Conservation (phyloP, 495 filamentous ascomycete species). For the Podospora pseudocomata region DNA sequence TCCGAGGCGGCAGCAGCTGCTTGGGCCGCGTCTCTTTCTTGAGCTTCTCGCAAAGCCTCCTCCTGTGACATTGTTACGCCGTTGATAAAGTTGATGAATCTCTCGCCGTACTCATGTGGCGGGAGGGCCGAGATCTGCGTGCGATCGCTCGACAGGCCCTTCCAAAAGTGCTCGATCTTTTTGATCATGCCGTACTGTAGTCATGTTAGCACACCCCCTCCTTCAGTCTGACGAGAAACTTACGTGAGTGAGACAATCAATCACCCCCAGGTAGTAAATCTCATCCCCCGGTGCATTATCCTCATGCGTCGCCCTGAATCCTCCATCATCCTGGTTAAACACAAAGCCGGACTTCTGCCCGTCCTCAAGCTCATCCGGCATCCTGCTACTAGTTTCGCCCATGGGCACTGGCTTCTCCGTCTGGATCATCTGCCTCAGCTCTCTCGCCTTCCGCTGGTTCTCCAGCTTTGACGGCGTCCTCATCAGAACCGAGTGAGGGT, state of each 20-base stretch:
- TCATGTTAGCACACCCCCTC: conserved; percentile 31
- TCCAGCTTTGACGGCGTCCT: conserved; percentile 94
- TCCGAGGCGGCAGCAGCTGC: conserved; percentile 38
- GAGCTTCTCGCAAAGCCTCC: conserved; percentile 64
- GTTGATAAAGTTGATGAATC: conserved; percentile 89
- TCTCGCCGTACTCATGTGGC: conserved; percentile 85
- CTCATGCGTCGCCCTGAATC: conserved; percentile 89
- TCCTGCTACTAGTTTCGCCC: conserved; percentile 73
- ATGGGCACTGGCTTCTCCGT: conserved; percentile 88
- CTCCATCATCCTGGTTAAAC: conserved; percentile 93
- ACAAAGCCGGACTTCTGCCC: conserved; percentile 52
- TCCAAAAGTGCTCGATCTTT: conserved; percentile 87
- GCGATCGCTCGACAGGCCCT: conserved; percentile 77
- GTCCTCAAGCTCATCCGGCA: conserved; percentile 84
- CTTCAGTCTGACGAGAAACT: conserved; percentile 33
- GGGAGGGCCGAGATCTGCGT: conserved; percentile 91
- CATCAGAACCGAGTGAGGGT: conserved; percentile 62
- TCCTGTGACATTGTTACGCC: conserved; percentile 85
- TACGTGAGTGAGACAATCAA: conserved; percentile 95
- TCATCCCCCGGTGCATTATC: conserved; percentile 80
- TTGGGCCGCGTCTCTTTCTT: conserved; percentile 44
- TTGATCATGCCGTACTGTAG: conserved; percentile 80
- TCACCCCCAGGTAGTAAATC: conserved; percentile 97
- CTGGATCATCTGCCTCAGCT: conserved; percentile 88
- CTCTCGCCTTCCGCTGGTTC: conserved; percentile 83